Conservation (phyloP, 305 asterid genomes). For the Salvia sclarea region DNA sequence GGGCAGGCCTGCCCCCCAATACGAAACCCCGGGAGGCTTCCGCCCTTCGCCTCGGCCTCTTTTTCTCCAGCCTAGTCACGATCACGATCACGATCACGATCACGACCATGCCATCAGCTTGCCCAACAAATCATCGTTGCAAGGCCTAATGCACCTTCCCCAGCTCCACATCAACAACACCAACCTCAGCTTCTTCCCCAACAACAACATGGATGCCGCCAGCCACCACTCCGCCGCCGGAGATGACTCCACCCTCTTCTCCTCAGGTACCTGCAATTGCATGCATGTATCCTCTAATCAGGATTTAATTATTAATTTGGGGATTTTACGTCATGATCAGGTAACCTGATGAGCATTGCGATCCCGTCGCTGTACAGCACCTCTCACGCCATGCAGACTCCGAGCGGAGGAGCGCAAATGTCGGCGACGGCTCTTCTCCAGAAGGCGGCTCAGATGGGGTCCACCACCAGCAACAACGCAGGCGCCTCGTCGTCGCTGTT, state of each 20-base stretch:
- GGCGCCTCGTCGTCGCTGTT: slow-evolving; percentile 50
- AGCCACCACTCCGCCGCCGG: slow-evolving; percentile 44
- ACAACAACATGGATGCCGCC: slow-evolving; percentile 29
- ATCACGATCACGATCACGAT: slow-evolving; percentile 31
- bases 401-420: slow-evolving; percentile 40
- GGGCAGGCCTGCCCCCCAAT: slow-evolving; percentile 48
- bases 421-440: slow-evolving; percentile 89
- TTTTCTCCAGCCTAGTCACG: slow-evolving; percentile 40
- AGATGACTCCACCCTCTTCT: slow-evolving; percentile 57
- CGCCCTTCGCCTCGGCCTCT: slow-evolving; percentile 34
- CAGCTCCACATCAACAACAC: slow-evolving; percentile 52
- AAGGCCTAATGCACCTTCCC: slow-evolving; percentile 66
- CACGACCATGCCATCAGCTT: slow-evolving; percentile 44
- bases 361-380: slow-evolving; percentile 64
- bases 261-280: slow-evolving; percentile 38
- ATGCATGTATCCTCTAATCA: neutral
- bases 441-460: slow-evolving; percentile 76
- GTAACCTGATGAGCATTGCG: slow-evolving; percentile 48
- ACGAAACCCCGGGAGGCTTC: slow-evolving; percentile 39
- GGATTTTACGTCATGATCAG: slow-evolving; percentile 9
- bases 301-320: too few relatives aligned
- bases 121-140: slow-evolving; percentile 41
- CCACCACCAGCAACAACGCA: slow-evolving; percentile 45
- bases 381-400: slow-evolving; percentile 40
- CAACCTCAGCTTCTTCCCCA: slow-evolving; percentile 66